phyloP scores from a whole-genome alignment of 345 rosid genomes.

The Acer negundo region DNA sequence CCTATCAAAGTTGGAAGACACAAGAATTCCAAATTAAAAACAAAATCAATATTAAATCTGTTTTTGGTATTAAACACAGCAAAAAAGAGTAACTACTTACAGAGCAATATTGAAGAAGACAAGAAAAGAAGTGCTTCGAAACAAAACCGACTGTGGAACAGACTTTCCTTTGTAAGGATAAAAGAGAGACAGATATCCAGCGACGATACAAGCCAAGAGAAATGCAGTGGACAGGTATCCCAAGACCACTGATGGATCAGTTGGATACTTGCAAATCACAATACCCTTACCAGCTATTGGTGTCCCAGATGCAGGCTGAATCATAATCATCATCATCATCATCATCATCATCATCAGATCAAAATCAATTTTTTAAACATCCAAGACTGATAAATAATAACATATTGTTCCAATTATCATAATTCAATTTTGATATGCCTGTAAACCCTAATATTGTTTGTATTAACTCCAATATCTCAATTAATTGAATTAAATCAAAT shows the following conservation, averaged over 20 bases:
- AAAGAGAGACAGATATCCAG: constrained; percentile 67
- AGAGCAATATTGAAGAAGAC: constrained; percentile 76
- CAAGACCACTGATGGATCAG: constrained; percentile 67
- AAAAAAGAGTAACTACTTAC: constrained; percentile 40
- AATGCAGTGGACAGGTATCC: constrained; percentile 71
- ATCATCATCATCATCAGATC: constrained; percentile 5
- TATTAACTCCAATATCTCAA: no score
- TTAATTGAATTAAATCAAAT: not conserved
- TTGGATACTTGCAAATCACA: constrained; percentile 79
- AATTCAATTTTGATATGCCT: not conserved
- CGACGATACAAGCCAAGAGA: constrained; percentile 47
- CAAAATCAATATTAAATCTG: no score
- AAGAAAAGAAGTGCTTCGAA: constrained; percentile 54
- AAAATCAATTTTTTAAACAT: constrained; percentile 13
- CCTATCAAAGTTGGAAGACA: constrained; percentile 29
- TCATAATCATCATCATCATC: not conserved
- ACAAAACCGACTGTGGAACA: constrained; percentile 67
- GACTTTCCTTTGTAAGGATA: constrained; percentile 74
- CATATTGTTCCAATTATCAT: not conserved
- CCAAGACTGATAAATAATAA: no score
- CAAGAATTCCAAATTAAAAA: not conserved
- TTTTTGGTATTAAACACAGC: no score
- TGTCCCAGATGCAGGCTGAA: constrained; percentile 71
- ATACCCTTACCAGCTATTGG: constrained; percentile 59
- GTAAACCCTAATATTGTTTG: no score